phyloP scores from a whole-genome alignment of 2,329 filamentous ascomycete genomes.

The Cladosporium sp. region DNA sequence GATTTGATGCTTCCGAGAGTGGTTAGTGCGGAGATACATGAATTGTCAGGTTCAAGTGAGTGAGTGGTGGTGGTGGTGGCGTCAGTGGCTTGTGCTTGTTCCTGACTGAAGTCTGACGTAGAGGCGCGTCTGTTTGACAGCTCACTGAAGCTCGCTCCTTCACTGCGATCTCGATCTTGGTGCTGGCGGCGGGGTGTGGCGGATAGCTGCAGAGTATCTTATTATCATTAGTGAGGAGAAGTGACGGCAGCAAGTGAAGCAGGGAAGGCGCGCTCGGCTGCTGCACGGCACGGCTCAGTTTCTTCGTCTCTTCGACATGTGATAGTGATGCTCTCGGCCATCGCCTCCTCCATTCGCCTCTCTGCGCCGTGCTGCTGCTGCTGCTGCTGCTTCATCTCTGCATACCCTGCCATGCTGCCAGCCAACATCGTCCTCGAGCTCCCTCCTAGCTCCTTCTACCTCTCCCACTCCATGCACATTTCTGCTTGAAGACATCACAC shows the following conservation, averaged over 20 bases:
- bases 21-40: background rate
- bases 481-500: background rate
- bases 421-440: background rate
- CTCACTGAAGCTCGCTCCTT: background rate
- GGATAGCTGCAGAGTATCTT: background rate
- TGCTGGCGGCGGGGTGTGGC: background rate
- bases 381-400: background rate
- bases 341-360: slow-evolving; percentile 1
- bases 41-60: no score
- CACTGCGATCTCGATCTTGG: slow-evolving; percentile 1
- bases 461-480: background rate
- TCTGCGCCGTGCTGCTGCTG: background rate
- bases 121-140: background rate
- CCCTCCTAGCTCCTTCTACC: background rate
- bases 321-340: slow-evolving; percentile 11
- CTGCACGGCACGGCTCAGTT: background rate
- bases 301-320: slow-evolving; percentile 8
- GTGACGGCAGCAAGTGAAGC: background rate
- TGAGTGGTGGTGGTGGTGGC: background rate
- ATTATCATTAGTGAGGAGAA: background rate
- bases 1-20: background rate
- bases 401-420: slow-evolving; percentile 6
- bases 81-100: background rate
- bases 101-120: background rate
- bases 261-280: background rate